A percentile compares a stretch with the other conserved stretches of the same genome.
These are phyloP conservation scores for Trichoderma arundinaceum DNA, from an alignment of 2,329 filamentous ascomycete genomes.

Conservation along the genomic window DNA sequence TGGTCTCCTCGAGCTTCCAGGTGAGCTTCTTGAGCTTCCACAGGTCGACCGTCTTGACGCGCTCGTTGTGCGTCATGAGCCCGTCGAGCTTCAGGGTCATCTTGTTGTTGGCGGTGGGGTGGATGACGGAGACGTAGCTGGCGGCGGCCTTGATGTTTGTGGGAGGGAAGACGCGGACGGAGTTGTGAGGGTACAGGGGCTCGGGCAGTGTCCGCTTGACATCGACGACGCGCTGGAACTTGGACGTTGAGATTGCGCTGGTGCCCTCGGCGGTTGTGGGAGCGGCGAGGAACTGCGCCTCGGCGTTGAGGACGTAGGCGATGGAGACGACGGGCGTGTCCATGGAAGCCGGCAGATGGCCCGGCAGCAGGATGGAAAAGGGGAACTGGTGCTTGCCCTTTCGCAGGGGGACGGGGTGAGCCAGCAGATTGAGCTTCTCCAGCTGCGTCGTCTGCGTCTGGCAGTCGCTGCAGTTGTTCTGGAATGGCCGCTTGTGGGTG, in stretches of 20 bases:
- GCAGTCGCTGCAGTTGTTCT: constrained; percentile 79
- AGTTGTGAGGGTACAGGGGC: constrained; percentile 82
- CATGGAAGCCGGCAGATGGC: constrained; percentile 83
- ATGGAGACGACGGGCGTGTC: constrained; percentile 75
- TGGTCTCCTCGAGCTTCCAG: constrained; percentile 90
- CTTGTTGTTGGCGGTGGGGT: constrained; percentile 82
- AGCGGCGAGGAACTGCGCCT: constrained; percentile 47
- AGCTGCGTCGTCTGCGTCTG: constrained; percentile 72
- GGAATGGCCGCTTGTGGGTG: constrained; percentile 81
- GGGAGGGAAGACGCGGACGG: constrained; percentile 91
- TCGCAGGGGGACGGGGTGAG: constrained; percentile 56
- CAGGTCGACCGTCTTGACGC: constrained; percentile 72
- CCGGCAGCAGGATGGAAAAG: constrained; percentile 85
- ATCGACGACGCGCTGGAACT: constrained; percentile 69
- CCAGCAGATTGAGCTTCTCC: constrained; percentile 79
- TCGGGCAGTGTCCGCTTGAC: constrained; percentile 78
- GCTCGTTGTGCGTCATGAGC: constrained; percentile 73
- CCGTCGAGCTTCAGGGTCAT: constrained; percentile 83
- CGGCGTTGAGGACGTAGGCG: constrained; percentile 77
- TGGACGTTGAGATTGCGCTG: constrained; percentile 51
- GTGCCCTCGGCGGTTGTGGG: constrained; percentile 9
- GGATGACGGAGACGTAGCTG: constrained; percentile 79
- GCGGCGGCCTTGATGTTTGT: constrained; percentile 90
- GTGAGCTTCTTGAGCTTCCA: constrained; percentile 92
- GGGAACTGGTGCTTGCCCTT: constrained; percentile 76